Evolutionary conservation across 345 rosid species (phyloP), one percentile per base, ranked within the genome.

Genomic region (Dovyalis caffra): DNA sequence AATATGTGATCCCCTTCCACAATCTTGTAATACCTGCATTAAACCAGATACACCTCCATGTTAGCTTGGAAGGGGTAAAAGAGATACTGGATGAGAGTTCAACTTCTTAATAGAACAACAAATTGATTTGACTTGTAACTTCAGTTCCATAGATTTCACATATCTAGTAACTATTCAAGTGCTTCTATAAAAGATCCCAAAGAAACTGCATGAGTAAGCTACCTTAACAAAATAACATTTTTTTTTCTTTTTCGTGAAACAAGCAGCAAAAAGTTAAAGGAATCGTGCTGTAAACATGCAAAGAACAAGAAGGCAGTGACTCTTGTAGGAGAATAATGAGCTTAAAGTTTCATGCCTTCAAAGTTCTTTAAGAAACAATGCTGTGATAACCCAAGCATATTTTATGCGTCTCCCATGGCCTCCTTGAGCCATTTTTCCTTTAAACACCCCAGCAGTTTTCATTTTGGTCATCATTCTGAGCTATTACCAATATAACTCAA

Each of bases 1-100:
- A 87, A 31, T 31, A 95, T 84, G 84, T 95, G 99, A 85, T 95
- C 99, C 11, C 84, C 99, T 80, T 91, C 97, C 73, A 90, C 88
- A 7, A 91, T 83, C 86, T 91, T 93, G 91, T 95, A 91, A 81
- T 91, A 93, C 99, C 99, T 95, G 84, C 86, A 74, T 40, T 21
- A 0, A 21, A 43, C 32, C 71, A 65, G 64, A 47, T 65, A 5
- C 51, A 64, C 18, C 40, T 29, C 56, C 37, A 1, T n/a, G 77
- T 81, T 43, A 81, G 79, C 74, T 74, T 11, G 14, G 33, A 43
- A 18, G 7, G 12, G 45, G 58, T 23, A 6, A 35, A n/a, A 56
- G 5, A 31, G 4, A 32, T 1, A 28, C 26, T 6, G 1, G n/a
- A 2, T 33, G 4, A 1, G 20, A 70, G 4, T n/a, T 56, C 7